Evolutionary conservation across 352 stramenopile species (phyloP), one percentile per base, ranked within the genome.

Genomic region (Pythium aphanidermatum): DNA sequence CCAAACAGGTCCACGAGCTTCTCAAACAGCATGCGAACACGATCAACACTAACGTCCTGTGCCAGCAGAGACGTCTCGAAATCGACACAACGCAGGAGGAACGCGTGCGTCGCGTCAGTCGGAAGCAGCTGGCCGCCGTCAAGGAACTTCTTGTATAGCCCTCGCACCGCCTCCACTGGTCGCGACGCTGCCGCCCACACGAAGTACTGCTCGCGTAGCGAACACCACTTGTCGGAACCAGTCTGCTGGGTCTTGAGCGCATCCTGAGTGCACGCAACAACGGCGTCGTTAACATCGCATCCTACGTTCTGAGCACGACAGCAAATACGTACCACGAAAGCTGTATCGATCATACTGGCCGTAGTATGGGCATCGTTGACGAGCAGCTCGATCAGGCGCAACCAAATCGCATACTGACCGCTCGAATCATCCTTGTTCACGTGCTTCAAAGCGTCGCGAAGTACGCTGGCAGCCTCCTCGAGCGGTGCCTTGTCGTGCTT

Each of bases 1-100:
- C 82, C 75, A 27, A 86, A 94, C 3, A 94, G 55, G 38, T 92
- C 82, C 24, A 94, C 62, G 37, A 92, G 50, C 63, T 88, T 88
- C 58, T 94, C 82, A 49, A 88, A 92, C 34, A 94, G 54, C 43
- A 59, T 51, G 31, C 74, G 76, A 49, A 89, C 71, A 13, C 70
- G 63, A 11, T 60, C 30, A 11, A 76, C 53, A 12, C 62, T 47
- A 16, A 79, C 56, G 23, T 61, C 55, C 5, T 48, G 39, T 0
- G 59, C 43, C 7, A 63, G 34, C 9, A 50, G 45, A 12, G 79
- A 66, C n/a, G 65, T 78, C 61, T 94, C 79, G 19, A 86, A 63
- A 41, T 83, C 65, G 38, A 94, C 63, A 46, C 75, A 91, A 31
- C 72, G 55, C 43, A 74, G 42, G 37, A 94, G 50, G 54, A 91